Base-by-base conservation (phyloP, 177 flowering plant genomes). In the Tripterygium wilfordii region DNA sequence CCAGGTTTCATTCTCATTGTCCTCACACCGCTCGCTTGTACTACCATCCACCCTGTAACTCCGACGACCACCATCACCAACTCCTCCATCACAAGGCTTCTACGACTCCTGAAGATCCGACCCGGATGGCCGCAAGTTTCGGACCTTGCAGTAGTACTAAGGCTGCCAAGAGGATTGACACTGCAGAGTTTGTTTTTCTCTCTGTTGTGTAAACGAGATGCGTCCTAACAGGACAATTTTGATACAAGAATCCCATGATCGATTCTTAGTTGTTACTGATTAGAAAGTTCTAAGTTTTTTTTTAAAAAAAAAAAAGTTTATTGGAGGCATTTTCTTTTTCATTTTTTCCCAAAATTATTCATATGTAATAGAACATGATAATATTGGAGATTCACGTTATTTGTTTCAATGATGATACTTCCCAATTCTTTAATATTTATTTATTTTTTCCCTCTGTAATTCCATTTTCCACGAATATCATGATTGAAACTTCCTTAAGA, bases 1-100 rank as follows among this genome's bases (percentile, higher is more conserved):
- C 85, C 5, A 56, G 88, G 29, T 83, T 80, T 40, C 77, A 78
- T 20, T 76, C 95, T 33, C 87, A 85, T 52, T 85, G 90, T 56
- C 95, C 95, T 0, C 95, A 85, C 26, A 85, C 90, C 1, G 90
- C 76, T 8, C 74, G 83, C 22, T 14, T 75, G 65, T 83, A 83
- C 47, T 85, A 85, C 64, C 85, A 83, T 41, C 95, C 95, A 50
- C 87, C 83, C 0, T 36, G 62, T 10, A 29, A 43, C 51, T 14
- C 52, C 3, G 54, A 56, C 1, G 53, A 25, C 60, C 36, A 20
- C n/a, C n/a, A n/a, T n/a, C n/a, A n/a, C 45, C 35, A 48, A 51
- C 50, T 16, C 32, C 45, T 45, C 30, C 37, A 45, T 45, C 47
- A 20, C 20, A 42, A 44, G 41, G 23, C 10, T 8, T 17, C 23